Evolutionary conservation across 1,284 basidiomycete genomes (phyloP).

Genomic region (Papiliotrema fonsecae): DNA sequence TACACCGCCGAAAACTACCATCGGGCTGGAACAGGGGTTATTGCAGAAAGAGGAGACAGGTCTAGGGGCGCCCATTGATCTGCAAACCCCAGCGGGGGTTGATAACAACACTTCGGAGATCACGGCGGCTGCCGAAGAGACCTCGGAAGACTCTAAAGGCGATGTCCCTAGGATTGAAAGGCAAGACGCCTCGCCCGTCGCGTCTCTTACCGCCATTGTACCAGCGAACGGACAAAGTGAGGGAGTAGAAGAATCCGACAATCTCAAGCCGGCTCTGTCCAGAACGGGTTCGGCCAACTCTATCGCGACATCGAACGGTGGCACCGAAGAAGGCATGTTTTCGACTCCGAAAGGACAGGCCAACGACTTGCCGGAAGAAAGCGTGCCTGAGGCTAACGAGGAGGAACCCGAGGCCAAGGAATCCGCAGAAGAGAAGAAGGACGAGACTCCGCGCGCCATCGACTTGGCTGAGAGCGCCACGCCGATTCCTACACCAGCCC

Average conservation of each 20-base stretch:
- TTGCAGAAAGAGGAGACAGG: conserved; percentile 1
- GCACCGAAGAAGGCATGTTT: conserved; percentile 18
- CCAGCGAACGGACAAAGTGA: neutral
- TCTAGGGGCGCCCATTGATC: neutral
- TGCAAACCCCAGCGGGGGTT: neutral
- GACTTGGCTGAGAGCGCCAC: neutral
- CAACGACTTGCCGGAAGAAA: neutral
- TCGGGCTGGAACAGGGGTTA: conserved; percentile 3
- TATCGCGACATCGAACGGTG: neutral
- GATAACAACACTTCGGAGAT: too few relatives aligned
- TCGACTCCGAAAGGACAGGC: conserved; percentile 16
- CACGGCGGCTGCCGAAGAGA: neutral
- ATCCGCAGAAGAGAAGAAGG: neutral
- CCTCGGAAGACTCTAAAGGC: neutral
- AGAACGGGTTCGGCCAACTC: conserved; percentile 1
- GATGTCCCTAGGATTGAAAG: conserved; percentile 3
- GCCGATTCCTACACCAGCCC: conserved; percentile 4
- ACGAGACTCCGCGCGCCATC: neutral
- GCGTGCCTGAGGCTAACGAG: neutral
- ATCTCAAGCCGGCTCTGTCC: neutral
- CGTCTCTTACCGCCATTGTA: neutral
- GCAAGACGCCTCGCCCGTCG: conserved; percentile 2
- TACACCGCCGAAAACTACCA: conserved; percentile 2
- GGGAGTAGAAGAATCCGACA: neutral
- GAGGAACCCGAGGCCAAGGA: neutral